Conservation (phyloP, 345 rosid species). For the Populus deltoides region DNA sequence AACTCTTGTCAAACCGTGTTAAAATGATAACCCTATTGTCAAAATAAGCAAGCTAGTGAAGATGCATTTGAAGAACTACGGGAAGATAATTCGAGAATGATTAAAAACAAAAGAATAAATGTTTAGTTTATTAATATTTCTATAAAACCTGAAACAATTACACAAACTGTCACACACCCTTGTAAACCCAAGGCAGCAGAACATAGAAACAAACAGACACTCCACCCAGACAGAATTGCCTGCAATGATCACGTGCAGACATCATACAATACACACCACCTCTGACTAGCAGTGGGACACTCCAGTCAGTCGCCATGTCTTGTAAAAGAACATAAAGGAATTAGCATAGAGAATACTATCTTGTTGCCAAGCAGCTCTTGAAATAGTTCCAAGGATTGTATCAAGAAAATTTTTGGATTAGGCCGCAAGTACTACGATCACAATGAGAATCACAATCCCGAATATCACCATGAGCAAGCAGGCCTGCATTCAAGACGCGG, state of each 20-base stretch:
- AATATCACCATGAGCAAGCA: conserved; percentile 93
- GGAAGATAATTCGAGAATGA: neutral
- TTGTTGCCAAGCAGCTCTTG: conserved; percentile 14
- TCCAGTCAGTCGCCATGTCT: conserved; percentile 11
- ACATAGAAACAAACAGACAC: neutral
- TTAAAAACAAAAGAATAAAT: conserved; percentile 22
- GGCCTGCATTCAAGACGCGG: conserved; percentile 42
- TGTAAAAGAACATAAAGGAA: conserved; percentile 5
- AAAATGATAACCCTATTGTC: neutral
- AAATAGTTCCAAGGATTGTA: neutral
- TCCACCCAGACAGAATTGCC: conserved; percentile 5
- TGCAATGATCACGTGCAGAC: neutral
- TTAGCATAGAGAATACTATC: conserved; percentile 6
- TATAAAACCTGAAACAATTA: neutral
- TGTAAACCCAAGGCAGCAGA: conserved; percentile 13
- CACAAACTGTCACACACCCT: conserved; percentile 15
- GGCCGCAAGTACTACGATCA: conserved; percentile 68
- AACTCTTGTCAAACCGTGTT: neutral
- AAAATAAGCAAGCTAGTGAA: neutral
- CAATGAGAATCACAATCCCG: conserved; percentile 74
- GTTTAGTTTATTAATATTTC: conserved; percentile 1
- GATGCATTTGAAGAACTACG: neutral
- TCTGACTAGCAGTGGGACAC: conserved; percentile 14
- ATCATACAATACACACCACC: conserved; percentile 20
- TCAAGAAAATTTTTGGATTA: conserved; percentile 23